These are phyloP conservation scores for Colletotrichum sp. DNA, from an alignment of 2,329 filamentous ascomycete species.

Conservation along the genomic window DNA sequence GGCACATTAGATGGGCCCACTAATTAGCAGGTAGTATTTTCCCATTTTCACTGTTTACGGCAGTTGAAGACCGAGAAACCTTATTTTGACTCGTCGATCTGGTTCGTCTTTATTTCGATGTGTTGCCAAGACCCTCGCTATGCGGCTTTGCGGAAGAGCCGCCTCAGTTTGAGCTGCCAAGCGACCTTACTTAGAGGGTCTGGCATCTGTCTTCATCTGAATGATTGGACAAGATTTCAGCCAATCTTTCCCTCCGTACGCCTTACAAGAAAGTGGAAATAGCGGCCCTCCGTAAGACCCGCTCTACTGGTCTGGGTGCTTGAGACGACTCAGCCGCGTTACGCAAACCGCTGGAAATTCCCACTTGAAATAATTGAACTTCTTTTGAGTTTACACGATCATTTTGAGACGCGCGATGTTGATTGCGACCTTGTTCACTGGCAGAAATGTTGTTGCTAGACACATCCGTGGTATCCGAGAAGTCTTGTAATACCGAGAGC, in stretches of 20 bases:
- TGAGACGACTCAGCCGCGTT: not conserved
- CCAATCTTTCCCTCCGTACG: not conserved
- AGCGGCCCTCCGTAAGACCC: not conserved
- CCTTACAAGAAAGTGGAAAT: not conserved
- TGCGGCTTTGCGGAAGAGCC: not conserved
- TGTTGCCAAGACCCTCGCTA: not conserved
- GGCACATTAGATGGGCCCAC: not conserved
- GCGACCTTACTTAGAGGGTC: not conserved
- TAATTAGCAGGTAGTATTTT: not conserved
- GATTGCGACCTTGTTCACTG: not conserved
- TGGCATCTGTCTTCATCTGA: not conserved
- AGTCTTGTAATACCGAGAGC: not conserved
- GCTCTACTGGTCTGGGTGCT: not conserved
- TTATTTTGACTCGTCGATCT: not conserved
- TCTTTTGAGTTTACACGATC: not conserved
- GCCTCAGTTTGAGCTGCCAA: not conserved
- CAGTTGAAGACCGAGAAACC: not conserved
- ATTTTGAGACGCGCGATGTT: not conserved
- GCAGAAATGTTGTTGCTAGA: not conserved
- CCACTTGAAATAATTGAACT: not conserved
- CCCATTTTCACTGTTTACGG: not conserved
- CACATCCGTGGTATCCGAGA: not conserved
- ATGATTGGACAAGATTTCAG: not conserved
- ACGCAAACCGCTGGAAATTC: not conserved
- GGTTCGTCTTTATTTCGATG: not conserved